Evolutionary conservation across 1,284 basidiomycete genomes (phyloP).

Genomic region (Retiboletus fuscus): DNA sequence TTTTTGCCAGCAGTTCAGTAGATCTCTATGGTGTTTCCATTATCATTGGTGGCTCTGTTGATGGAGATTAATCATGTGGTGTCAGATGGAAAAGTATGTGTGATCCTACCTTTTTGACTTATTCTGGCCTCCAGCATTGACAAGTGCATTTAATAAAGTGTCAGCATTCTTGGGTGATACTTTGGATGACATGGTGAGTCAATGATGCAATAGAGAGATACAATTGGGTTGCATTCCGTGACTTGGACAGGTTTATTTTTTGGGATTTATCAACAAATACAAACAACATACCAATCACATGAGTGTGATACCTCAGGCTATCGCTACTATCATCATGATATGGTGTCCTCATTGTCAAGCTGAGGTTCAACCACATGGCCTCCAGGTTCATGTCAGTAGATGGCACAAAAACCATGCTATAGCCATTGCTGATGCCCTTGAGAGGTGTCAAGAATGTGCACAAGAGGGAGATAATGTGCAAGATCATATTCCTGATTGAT

Average conservation of each 20-base stretch:
- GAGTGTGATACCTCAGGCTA: no score
- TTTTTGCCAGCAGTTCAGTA: slow-evolving; percentile 7
- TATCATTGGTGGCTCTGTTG: not conserved
- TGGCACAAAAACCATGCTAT: not conserved
- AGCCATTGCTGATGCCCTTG: not conserved
- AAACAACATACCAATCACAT: not conserved
- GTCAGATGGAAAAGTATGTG: no score
- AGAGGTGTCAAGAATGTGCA: not conserved
- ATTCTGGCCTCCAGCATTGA: not conserved
- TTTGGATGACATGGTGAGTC: not conserved
- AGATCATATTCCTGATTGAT: not conserved
- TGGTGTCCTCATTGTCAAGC: not conserved
- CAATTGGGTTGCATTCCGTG: not conserved
- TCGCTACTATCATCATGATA: not conserved
- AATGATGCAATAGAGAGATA: not conserved
- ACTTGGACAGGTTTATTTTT: no score
- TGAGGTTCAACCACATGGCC: not conserved
- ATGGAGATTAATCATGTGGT: not conserved
- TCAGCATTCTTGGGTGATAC: not conserved
- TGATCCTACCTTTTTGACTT: not conserved
- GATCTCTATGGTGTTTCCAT: not conserved
- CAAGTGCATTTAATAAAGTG: not conserved
- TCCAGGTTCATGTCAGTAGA: not conserved
- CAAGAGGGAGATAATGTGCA: not conserved
- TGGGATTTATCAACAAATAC: not conserved